Conservation (phyloP, 805 yeast species). For the Candida sakaeoensis region DNA sequence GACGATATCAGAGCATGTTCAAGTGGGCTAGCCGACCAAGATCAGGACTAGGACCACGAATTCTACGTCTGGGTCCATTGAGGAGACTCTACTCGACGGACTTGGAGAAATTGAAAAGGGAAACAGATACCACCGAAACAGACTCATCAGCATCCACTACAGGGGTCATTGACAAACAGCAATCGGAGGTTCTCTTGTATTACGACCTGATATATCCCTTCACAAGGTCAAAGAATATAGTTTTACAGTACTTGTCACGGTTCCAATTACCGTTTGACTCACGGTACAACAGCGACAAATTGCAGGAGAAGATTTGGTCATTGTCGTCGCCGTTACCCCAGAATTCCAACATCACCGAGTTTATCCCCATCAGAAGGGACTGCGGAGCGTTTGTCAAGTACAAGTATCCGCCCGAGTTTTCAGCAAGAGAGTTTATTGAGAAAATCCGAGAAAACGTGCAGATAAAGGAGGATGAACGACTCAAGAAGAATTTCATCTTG, state of each 20-base stretch:
- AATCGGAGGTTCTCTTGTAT: slow-evolving; percentile 31
- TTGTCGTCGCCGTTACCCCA: slow-evolving; percentile 27
- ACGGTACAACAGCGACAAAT: slow-evolving; percentile 14
- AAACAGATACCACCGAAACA: slow-evolving; percentile 23
- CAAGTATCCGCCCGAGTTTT: slow-evolving; percentile 49
- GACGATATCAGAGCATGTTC: too few relatives aligned
- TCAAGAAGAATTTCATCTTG: slow-evolving; percentile 9
- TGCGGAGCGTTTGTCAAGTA: slow-evolving; percentile 93
- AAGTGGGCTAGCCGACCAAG: not conserved
- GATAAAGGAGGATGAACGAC: slow-evolving; percentile 10
- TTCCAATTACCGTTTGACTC: slow-evolving; percentile 13
- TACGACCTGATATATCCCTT: slow-evolving; percentile 35
- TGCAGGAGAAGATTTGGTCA: slow-evolving; percentile 16
- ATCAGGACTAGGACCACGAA: not conserved
- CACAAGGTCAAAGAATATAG: slow-evolving; percentile 20
- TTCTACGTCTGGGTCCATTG: not conserved
- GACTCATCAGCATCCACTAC: slow-evolving; percentile 35
- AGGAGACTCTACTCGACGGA: slow-evolving; percentile 17
- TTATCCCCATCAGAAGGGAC: slow-evolving; percentile 73
- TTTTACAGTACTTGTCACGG: slow-evolving; percentile 18
- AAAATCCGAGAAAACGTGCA: slow-evolving; percentile 47
- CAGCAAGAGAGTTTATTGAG: slow-evolving; percentile 51
- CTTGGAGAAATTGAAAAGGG: slow-evolving; percentile 29
- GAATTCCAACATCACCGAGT: slow-evolving; percentile 45
- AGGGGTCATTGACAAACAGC: slow-evolving; percentile 36